Base-by-base conservation (phyloP, 768 basidiomycete genomes). In the Udeniomyces megalosporus region DNA sequence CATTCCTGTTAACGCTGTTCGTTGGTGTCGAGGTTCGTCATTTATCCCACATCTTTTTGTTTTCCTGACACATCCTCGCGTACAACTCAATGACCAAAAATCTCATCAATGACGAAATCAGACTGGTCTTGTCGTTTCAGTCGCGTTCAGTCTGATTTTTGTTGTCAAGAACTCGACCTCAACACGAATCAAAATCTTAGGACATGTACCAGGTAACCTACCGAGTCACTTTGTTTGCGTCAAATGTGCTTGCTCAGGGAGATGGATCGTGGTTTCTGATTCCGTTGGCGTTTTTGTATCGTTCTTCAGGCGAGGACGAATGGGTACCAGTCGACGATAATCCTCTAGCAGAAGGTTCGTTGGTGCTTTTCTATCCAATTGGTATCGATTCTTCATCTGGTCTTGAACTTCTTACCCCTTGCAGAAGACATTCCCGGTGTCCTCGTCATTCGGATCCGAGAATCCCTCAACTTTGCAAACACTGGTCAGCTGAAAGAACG, bases 381-480 rank as follows among this genome's bases (percentile, higher is more conserved):
- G n/a, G n/a, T n/a, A n/a, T n/a, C n/a, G n/a, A n/a, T n/a, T n/a
- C n/a, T n/a, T n/a, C n/a, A n/a, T n/a, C n/a, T n/a, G n/a, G n/a
- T n/a, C n/a, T n/a, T n/a, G n/a, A n/a, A n/a, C n/a, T n/a, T n/a
- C n/a, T n/a, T n/a, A n/a, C n/a, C n/a, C n/a, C n/a, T n/a, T n/a
- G n/a, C n/a, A n/a, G 89, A 95, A 48, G 83, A 82, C 66, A 76
- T 83, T 17, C 79, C 84, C 4, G 90, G 91, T 0, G 83, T 83
- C 29, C 75, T 99, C 50, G 92, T 99, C 52, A 80, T 96, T 6
- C 79, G 90, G 26, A 85, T 99, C 58, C 77, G 89, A 32, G 93
- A 97, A 74, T 86, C 82, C 69, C 77, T 99, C 29, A 87, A 89
- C 70, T 99, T 99, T 67, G 88, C 93, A 14, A 99, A 99, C 71